Conservation (phyloP, 306 rosid genomes). For the Mimosa bimucronata region DNA sequence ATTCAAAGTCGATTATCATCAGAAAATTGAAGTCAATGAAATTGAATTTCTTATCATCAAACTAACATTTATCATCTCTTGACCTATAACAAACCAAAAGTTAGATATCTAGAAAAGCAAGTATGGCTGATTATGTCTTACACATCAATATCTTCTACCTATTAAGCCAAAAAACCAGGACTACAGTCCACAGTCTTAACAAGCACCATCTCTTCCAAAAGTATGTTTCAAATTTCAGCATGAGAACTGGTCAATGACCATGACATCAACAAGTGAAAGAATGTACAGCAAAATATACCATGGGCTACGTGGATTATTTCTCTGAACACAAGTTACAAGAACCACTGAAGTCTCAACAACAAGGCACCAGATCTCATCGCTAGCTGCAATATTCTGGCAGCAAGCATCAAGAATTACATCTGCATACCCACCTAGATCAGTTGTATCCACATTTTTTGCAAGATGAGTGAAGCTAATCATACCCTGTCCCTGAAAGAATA, state of each 20-base stretch:
- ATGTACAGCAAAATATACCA: conserved; percentile 57
- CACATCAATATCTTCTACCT: not conserved
- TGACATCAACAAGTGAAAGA: conserved; percentile 21
- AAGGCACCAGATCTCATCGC: conserved; percentile 81
- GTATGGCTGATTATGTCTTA: not conserved
- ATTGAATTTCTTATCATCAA: not conserved
- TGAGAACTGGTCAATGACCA: conserved; percentile 3
- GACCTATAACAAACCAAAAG: conserved; percentile 14
- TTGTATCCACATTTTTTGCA: conserved; percentile 64
- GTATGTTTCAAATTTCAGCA: conserved; percentile 23
- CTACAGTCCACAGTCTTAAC: conserved; percentile 20
- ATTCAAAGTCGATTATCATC: not conserved
- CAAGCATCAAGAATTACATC: conserved; percentile 96
- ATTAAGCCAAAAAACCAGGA: conserved; percentile 24
- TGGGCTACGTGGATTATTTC: conserved; percentile 82
- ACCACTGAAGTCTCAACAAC: conserved; percentile 81
- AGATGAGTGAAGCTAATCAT: conserved; percentile 70
- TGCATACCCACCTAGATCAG: conserved; percentile 65
- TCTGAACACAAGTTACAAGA: conserved; percentile 64
- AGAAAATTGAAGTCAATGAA: conserved; percentile 20
- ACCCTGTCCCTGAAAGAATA: conserved; percentile 78
- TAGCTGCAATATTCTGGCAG: conserved; percentile 84
- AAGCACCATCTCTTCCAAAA: conserved; percentile 18
- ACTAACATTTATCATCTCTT: not conserved
- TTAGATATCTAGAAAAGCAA: conserved; percentile 8